Evolutionary conservation across 179 eudicot species (phyloP).

Genomic region (Beta corolliflora): DNA sequence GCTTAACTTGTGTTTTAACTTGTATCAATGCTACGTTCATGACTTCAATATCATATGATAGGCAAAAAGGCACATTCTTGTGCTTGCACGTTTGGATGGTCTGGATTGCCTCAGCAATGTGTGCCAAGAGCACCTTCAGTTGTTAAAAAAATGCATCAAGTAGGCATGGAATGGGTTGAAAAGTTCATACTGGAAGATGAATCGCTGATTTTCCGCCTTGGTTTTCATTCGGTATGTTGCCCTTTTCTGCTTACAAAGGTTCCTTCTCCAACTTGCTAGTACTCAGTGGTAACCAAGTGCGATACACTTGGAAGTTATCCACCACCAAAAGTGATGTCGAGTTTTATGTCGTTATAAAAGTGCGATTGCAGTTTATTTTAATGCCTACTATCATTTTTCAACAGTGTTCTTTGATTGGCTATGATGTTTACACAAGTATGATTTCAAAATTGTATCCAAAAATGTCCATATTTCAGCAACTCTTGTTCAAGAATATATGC

Average conservation of each 20-base stretch:
- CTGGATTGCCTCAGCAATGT: conserved; percentile 73
- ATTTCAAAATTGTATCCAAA: not conserved
- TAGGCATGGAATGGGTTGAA: conserved; percentile 67
- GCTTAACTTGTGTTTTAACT: not conserved
- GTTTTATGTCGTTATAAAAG: not conserved
- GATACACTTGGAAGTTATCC: not conserved
- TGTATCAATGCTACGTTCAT: not conserved
- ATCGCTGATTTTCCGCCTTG: conserved; percentile 71
- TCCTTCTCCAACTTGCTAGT: not conserved
- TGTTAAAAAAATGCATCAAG: conserved; percentile 70
- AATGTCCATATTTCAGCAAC: not conserved
- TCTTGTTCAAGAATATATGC: not conserved
- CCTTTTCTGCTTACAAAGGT: not conserved
- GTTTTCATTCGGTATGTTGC: conserved; percentile 80
- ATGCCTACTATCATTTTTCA: not conserved
- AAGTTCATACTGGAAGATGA: conserved; percentile 57
- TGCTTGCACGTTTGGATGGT: conserved; percentile 66
- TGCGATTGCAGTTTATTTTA: not conserved
- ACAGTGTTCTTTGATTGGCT: not conserved
- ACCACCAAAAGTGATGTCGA: not conserved
- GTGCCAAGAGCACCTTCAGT: conserved; percentile 52
- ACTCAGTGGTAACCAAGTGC: not conserved
- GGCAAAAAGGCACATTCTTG: conserved; percentile 79
- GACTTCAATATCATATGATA: conserved; percentile 24
- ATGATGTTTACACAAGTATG: not conserved